phyloP scores from a whole-genome alignment of 1,139 yeast species.

The Zygoascus sp. region DNA sequence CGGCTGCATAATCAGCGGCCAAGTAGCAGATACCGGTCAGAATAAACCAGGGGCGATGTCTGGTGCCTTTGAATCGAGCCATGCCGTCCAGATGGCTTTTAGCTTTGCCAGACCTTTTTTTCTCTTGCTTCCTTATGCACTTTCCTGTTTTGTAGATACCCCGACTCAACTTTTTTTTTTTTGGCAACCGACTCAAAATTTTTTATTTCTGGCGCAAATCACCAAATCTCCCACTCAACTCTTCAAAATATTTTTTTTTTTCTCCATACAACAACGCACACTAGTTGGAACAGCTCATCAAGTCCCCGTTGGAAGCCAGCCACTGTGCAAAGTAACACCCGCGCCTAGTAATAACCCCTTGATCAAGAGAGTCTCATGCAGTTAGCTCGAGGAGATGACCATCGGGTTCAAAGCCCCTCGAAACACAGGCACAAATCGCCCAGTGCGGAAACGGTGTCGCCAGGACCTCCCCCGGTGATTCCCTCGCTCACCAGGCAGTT shows the following conservation, averaged over 20 bases:
- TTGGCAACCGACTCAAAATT: slow-evolving; percentile 5
- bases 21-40: no score
- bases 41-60: no score
- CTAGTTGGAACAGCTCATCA: background rate
- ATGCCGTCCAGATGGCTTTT: background rate
- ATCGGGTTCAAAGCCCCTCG: slow-evolving; percentile 8
- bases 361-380: slow-evolving; percentile 14
- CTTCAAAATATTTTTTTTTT: background rate
- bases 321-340: no score
- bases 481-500: slow-evolving; percentile 55
- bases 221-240: slow-evolving; percentile 4
- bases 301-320: no score
- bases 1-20: no score
- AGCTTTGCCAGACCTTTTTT: background rate
- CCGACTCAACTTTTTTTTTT: slow-evolving; percentile 4
- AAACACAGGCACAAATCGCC: slow-evolving; percentile 8
- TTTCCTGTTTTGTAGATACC: background rate
- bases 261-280: background rate
- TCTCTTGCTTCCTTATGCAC: background rate
- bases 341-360: slow-evolving; percentile 6
- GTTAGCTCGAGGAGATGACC: slow-evolving; percentile 15
- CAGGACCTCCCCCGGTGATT: slow-evolving; percentile 12
- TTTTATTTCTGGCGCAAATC: slow-evolving; percentile 9
- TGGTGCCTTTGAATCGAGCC: no score
- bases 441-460: background rate